Conservation (phyloP, 352 stramenopile genomes). For the Pythium insidiosum region DNA sequence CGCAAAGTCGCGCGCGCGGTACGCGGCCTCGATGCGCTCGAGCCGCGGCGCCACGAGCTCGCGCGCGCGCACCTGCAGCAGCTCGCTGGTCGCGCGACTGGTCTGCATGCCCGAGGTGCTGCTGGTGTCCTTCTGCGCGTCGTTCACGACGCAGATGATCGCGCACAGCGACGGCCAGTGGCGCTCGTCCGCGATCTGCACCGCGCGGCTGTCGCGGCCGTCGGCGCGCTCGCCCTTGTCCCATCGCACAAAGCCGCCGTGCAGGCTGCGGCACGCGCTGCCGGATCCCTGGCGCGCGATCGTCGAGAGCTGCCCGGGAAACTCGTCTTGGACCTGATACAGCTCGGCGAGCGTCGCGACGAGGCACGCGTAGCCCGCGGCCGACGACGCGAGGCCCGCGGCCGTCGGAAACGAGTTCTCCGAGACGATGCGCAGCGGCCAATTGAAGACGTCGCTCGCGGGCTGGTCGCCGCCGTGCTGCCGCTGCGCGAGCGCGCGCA, state of each 20-base stretch:
- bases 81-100: conserved; percentile 88
- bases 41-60: conserved; percentile 83
- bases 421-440: conserved; percentile 90
- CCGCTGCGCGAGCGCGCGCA: conserved; percentile 33
- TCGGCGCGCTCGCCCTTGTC: conserved; percentile 77
- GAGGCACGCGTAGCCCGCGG: conserved; percentile 94
- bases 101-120: conserved; percentile 95
- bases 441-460: background rate
- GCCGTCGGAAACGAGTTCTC: conserved; percentile 98
- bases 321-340: conserved; percentile 84
- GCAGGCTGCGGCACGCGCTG: conserved; percentile 93
- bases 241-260: conserved; percentile 97
- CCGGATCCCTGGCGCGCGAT: conserved; percentile 95
- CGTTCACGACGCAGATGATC: conserved; percentile 95
- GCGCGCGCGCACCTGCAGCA: conserved; percentile 84
- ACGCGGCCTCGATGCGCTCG: conserved; percentile 86
- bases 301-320: conserved; percentile 83
- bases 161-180: conserved; percentile 94
- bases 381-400: conserved; percentile 95
- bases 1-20: conserved; percentile 89
- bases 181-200: conserved; percentile 76
- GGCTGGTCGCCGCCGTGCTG: conserved; percentile 11
- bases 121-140: conserved; percentile 95
- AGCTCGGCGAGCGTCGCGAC: conserved; percentile 88
- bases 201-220: conserved; percentile 55